These are phyloP conservation scores for Jaapia argillacea DNA, from an alignment of 768 basidiomycete species.

Conservation along the genomic window DNA sequence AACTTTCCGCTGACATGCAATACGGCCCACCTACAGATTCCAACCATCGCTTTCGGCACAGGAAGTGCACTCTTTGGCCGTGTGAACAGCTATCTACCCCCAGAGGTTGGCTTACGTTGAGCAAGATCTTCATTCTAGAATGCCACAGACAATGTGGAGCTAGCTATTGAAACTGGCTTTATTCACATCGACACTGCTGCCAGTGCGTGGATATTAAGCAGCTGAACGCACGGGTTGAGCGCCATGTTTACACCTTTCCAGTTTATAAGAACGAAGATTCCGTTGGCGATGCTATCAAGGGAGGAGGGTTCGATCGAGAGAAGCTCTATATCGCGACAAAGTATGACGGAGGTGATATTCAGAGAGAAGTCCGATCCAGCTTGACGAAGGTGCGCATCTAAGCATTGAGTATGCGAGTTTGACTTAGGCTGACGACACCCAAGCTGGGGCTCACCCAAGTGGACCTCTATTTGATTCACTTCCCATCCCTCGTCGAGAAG, in stretches of 20 bases:
- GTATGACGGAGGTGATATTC: constrained; percentile 24
- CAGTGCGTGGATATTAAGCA: constrained; percentile 17
- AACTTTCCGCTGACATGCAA: background rate
- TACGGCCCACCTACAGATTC: background rate
- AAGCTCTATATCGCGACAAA: constrained; percentile 27
- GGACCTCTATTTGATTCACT: constrained; percentile 56
- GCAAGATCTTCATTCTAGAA: constrained; percentile 25
- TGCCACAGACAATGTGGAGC: constrained; percentile 32
- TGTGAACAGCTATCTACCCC: background rate
- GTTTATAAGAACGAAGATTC: constrained; percentile 4
- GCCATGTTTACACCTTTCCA: background rate
- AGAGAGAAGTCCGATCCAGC: constrained; percentile 29
- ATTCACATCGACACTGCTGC: constrained; percentile 47
- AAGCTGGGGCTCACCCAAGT: constrained; percentile 46
- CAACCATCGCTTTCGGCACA: constrained; percentile 22
- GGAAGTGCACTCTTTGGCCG: constrained; percentile 21
- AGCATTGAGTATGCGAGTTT: background rate
- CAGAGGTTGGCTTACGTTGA: background rate
- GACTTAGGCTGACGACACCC: background rate
- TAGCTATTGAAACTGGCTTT: constrained; percentile 41
- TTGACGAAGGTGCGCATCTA: constrained; percentile 28
- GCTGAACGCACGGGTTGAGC: background rate
- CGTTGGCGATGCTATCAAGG: constrained; percentile 2
- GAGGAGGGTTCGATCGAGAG: constrained; percentile 7
- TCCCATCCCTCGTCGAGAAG: constrained; percentile 19